phyloP scores from a whole-genome alignment of 805 yeast species.

The Millerago galiae region DNA sequence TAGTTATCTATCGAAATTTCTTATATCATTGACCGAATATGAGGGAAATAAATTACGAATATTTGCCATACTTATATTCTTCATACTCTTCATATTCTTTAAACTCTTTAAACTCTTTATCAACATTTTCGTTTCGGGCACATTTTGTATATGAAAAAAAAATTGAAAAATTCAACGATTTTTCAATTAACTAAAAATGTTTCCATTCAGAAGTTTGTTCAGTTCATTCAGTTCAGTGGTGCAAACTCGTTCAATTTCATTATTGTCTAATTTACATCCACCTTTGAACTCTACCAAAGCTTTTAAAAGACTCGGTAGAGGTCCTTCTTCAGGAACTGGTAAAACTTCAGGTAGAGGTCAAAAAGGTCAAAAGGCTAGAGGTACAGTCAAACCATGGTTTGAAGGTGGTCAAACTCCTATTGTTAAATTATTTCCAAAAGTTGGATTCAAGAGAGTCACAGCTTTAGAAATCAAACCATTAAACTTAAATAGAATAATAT shows the following conservation, averaged over 20 bases:
- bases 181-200: not conserved
- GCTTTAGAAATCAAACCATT: constrained; percentile 42
- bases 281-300: constrained; percentile 53
- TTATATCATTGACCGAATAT: too few species aligned
- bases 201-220: not conserved
- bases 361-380: constrained; percentile 97
- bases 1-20: too few species aligned
- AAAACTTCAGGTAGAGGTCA: constrained; percentile 97
- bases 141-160: too few species aligned
- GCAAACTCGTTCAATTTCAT: constrained; percentile 33
- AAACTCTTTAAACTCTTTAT: too few species aligned
- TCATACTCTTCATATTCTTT: too few species aligned
- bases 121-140: not conserved
- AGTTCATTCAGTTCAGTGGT: not conserved
- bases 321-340: constrained; percentile 90
- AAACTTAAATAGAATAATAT: constrained; percentile 63
- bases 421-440: constrained; percentile 75
- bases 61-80: too few species aligned
- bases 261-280: constrained; percentile 51
- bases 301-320: constrained; percentile 84
- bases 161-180: not conserved
- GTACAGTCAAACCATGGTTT: constrained; percentile 84
- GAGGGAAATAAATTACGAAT: too few species aligned
- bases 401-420: constrained; percentile 99
- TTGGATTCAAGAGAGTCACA: constrained; percentile 73